These are phyloP conservation scores for Eucommia ulmoides DNA, from an alignment of 257 asterid genomes.

Conservation along the genomic window DNA sequence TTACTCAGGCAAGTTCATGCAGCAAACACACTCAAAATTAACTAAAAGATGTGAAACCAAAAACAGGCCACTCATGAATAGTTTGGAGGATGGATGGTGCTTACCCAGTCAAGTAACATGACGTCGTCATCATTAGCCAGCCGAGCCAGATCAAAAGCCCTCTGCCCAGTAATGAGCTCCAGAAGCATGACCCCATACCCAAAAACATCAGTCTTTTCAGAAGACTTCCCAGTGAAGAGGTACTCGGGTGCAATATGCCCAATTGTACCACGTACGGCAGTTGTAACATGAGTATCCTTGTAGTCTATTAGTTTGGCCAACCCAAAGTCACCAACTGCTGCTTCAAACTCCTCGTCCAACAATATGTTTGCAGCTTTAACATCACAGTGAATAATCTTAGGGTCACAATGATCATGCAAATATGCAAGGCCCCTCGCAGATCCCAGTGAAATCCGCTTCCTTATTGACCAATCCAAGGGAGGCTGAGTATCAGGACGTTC, in stretches of 20 bases:
- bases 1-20: neutral
- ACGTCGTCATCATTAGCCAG: constrained; percentile 86
- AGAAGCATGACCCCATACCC: constrained; percentile 95
- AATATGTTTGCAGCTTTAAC: neutral
- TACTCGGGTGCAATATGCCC: constrained; percentile 91
- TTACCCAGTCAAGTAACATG: constrained; percentile 94
- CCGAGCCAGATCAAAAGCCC: constrained; percentile 89
- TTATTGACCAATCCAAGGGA: neutral
- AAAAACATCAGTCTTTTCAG: constrained; percentile 89
- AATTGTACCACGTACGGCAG: constrained; percentile 60
- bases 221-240: constrained; percentile 68
- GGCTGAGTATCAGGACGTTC: neutral
- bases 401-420: neutral
- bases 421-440: neutral
- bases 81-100: constrained; percentile 4
- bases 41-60: neutral
- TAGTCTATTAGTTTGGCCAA: neutral
- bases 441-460: neutral
- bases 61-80: neutral
- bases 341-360: neutral
- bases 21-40: neutral
- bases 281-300: neutral
- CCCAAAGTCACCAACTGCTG: neutral
- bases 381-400: neutral
- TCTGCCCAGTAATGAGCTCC: constrained; percentile 88